Evolutionary conservation across 257 asterid genomes (phyloP).

Genomic region (Solanum piurae): DNA sequence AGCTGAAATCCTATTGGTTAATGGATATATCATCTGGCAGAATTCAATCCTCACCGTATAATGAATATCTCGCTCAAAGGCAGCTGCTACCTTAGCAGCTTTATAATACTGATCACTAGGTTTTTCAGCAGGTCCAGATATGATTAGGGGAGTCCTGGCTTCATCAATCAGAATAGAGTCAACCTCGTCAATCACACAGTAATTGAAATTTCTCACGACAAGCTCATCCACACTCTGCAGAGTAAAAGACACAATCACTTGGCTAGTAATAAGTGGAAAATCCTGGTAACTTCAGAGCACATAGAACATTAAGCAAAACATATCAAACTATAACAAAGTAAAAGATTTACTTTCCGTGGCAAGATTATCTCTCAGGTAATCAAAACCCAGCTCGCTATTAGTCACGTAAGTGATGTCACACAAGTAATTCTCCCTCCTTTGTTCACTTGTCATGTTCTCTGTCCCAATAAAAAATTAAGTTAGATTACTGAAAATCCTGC

Average conservation of each 20-base stretch:
- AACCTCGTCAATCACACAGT: conserved; percentile 97
- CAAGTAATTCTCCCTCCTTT: conserved; percentile 82
- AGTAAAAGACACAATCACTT: conserved; percentile 15
- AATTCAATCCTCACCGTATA: conserved; percentile 60
- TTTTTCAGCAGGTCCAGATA: conserved; percentile 94
- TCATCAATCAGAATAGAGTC: conserved; percentile 97
- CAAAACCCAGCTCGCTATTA: conserved; percentile 96
- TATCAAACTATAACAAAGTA: conserved; percentile 11
- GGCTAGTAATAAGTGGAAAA: conserved; percentile 1
- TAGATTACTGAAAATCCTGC: conserved; percentile 11
- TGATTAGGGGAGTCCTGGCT: conserved; percentile 99
- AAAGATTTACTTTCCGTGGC: conserved; percentile 87
- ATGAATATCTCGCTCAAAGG: conserved; percentile 83
- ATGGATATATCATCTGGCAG: neutral
- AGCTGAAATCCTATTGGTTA: neutral
- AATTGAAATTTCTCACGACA: conserved; percentile 77
- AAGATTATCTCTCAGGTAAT: conserved; percentile 89
- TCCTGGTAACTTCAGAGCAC: conserved; percentile 3
- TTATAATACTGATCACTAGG: conserved; percentile 93
- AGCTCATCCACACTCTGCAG: conserved; percentile 92
- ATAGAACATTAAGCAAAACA: neutral
- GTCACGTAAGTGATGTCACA: conserved; percentile 96
- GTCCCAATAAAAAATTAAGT: conserved; percentile 26
- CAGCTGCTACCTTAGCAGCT: conserved; percentile 93
- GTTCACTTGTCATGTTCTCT: conserved; percentile 95